Evolutionary conservation across 2,329 filamentous ascomycete genomes (phyloP).

Genomic region (Penicillium sp.): DNA sequence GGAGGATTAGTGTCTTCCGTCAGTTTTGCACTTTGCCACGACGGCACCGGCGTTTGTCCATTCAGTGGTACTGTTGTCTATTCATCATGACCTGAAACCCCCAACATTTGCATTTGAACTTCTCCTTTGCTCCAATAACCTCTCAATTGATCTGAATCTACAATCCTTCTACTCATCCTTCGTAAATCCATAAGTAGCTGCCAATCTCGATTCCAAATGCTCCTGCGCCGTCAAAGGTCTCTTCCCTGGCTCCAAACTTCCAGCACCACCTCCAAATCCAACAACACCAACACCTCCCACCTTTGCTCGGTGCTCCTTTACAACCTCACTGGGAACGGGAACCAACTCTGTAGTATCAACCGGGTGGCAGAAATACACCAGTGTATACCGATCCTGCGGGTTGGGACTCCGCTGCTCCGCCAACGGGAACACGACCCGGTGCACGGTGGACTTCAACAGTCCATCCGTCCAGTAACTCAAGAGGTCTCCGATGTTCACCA

Average conservation of each 20-base stretch:
- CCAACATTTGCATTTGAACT: constrained; percentile 11
- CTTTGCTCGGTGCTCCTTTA: constrained; percentile 42
- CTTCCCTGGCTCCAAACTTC: constrained; percentile 29
- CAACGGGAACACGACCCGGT: constrained; percentile 75
- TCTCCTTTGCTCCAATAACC: constrained; percentile 46
- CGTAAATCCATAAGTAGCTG: constrained; percentile 57
- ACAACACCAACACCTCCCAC: constrained; percentile 32
- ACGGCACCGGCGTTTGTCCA: constrained; percentile 24
- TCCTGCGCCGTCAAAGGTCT: constrained; percentile 56
- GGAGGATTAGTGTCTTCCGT: constrained; percentile 13
- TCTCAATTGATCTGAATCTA: background rate
- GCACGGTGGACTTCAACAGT: constrained; percentile 81
- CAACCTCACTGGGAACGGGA: constrained; percentile 54
- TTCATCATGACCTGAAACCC: constrained; percentile 12
- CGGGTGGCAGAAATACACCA: constrained; percentile 65
- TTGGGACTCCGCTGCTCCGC: constrained; percentile 40
- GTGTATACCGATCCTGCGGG: constrained; percentile 54
- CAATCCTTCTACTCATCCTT: constrained; percentile 15
- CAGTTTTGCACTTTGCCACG: constrained; percentile 24
- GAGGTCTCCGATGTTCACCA: constrained; percentile 70
- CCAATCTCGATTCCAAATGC: constrained; percentile 59
- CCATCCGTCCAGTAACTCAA: constrained; percentile 89
- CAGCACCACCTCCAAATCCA: constrained; percentile 44
- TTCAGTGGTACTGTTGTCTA: constrained; percentile 16
- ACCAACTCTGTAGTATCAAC: constrained; percentile 55